Percentiles rank a stretch among this genome's conserved stretches.
These are phyloP conservation scores for Chlorociboria aeruginascens DNA, from an alignment of 495 filamentous ascomycete genomes.

Conservation along the genomic window DNA sequence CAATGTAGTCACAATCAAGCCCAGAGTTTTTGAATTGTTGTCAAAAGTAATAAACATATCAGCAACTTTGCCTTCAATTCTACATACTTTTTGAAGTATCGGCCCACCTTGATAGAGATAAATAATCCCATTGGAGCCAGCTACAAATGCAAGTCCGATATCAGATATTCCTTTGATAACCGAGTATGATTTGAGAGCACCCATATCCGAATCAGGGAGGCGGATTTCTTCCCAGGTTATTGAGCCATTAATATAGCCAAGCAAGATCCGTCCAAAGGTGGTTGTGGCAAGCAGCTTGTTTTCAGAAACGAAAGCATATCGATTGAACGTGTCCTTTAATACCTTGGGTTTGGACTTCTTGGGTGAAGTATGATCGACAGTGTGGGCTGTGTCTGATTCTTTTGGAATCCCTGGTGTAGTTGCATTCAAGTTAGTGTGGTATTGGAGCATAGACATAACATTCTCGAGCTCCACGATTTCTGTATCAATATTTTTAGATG, in stretches of 20 bases:
- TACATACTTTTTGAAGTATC: slow-evolving; percentile 4
- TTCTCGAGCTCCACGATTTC: too few species aligned
- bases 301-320: slow-evolving; percentile 52
- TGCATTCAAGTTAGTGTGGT: too few species aligned
- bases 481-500: too few species aligned
- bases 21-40: not conserved
- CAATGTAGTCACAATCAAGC: slow-evolving; percentile 15
- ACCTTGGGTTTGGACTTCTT: slow-evolving; percentile 14
- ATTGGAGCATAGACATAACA: too few species aligned
- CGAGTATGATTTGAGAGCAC: slow-evolving; percentile 32
- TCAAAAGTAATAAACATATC: slow-evolving; percentile 14
- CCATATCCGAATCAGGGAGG: slow-evolving; percentile 20
- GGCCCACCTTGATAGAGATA: slow-evolving; percentile 29
- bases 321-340: slow-evolving; percentile 40
- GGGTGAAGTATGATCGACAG: not conserved
- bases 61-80: slow-evolving; percentile 35
- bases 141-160: slow-evolving; percentile 33
- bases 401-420: too few species aligned
- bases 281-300: slow-evolving; percentile 46
- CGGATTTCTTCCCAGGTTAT: slow-evolving; percentile 28
- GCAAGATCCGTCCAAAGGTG: slow-evolving; percentile 45
- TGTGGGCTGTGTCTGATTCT: too few species aligned
- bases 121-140: slow-evolving; percentile 38
- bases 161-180: slow-evolving; percentile 25
- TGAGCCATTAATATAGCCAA: slow-evolving; percentile 26